phyloP scores from a whole-genome alignment of 805 yeast genomes.

The Maudiozyma turicensis region DNA sequence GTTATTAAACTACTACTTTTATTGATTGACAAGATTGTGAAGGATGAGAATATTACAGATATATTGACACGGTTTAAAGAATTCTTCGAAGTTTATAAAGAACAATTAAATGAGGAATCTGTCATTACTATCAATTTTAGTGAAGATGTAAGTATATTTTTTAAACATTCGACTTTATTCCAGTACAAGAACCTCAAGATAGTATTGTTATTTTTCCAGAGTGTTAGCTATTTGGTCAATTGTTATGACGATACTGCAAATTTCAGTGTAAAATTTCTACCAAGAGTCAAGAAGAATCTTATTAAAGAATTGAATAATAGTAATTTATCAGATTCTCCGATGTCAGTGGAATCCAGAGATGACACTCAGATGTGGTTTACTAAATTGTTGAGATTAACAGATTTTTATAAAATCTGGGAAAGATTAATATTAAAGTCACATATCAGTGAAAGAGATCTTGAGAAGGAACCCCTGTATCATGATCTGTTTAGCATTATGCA shows the following conservation, averaged over 20 bases:
- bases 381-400: constrained; percentile 9
- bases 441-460: neutral
- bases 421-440: constrained; percentile 8
- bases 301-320: constrained; percentile 2
- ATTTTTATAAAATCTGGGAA: constrained; percentile 20
- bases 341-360: constrained; percentile 9
- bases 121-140: constrained; percentile 3
- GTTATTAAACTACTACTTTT: constrained; percentile 22
- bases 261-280: constrained; percentile 23
- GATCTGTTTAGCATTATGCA: neutral
- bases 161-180: constrained; percentile 13
- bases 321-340: neutral
- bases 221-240: constrained; percentile 26
- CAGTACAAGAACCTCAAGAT: constrained; percentile 22
- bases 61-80: constrained; percentile 19
- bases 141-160: constrained; percentile 7
- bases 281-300: constrained; percentile 17
- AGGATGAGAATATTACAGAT: constrained; percentile 22
- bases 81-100: constrained; percentile 16
- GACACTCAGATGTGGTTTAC: constrained; percentile 10
- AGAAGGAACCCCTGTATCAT: neutral
- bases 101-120: neutral
- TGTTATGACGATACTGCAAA: constrained; percentile 25
- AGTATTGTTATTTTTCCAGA: constrained; percentile 22
- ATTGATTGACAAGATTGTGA: constrained; percentile 14